Evolutionary conservation across 345 rosid genomes (phyloP), one percentile per base, ranked within the genome.

Genomic region (Noccaea caerulescens): DNA sequence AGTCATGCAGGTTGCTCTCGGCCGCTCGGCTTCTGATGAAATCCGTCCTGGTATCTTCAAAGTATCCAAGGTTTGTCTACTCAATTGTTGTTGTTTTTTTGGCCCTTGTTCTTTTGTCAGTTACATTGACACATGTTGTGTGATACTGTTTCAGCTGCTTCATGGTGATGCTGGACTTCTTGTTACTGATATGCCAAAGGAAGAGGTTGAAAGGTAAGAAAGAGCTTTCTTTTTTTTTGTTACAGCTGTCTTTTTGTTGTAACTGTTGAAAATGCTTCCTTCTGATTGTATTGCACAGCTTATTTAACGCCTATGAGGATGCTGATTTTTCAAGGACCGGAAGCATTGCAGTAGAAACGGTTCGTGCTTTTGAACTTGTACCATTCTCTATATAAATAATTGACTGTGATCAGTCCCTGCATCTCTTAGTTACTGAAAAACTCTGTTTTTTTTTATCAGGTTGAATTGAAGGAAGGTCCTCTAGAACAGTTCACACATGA

Each of bases 1-100:
- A 81, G 99, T 92, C 23, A 94, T 92, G 98, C 98, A 92, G 69
- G 93, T 92, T 64, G 87, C 99, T 52, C 77, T 94, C 34, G 99
- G 99, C 63, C 96, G 99, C 44, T 87, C 92, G 23, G 88, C 69
- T 80, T 78, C 93, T n/a, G 96, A 89, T 76, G 99, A 91, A 82
- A 66, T 86, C 61, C 80, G 88, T 76, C 84, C 93, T 1, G 88
- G 98, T 12, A 72, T 90, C 74, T 74, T 72, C 63, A 92, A 87
- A 79, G 88, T 79, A 62, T 90, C 99, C 42, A 94, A 87, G 93
- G 99, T 94, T 94, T 58, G 63, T 23, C 12, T 53, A 5, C 13
- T 10, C 27, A 51, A n/a, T 44, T 5, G 11, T 51, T 56, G 27
- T 73, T 20, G 23, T 47, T 20, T 27, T 3, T 8, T 44, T 38